Percentiles rank a stretch among this genome's conserved stretches.
phyloP scores from a whole-genome alignment of 805 yeast genomes.

The Aciculoconidium aculeatum region DNA sequence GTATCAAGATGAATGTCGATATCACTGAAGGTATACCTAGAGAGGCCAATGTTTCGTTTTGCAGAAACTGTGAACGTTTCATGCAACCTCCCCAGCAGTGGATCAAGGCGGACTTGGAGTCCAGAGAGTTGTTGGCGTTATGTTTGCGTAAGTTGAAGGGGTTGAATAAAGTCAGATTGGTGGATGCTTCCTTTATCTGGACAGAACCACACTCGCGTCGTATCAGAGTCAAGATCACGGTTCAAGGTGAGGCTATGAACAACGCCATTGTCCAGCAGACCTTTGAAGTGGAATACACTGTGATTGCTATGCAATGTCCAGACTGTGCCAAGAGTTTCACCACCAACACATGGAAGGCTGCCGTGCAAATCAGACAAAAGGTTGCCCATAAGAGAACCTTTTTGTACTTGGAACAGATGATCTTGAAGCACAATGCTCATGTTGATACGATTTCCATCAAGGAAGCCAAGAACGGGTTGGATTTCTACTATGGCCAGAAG shows the following conservation, averaged over 20 bases:
- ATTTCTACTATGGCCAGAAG: constrained; percentile 82
- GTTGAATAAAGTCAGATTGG: constrained; percentile 73
- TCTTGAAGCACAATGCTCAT: constrained; percentile 88
- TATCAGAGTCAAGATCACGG: constrained; percentile 83
- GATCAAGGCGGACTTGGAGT: constrained; percentile 86
- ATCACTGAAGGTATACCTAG: constrained; percentile 89
- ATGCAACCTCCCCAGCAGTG: constrained; percentile 93
- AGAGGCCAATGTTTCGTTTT: constrained; percentile 88
- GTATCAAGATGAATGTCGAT: constrained; percentile 89
- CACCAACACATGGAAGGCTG: constrained; percentile 96
- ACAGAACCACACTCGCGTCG: constrained; percentile 99
- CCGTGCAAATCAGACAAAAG: constrained; percentile 96
- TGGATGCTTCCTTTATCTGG: constrained; percentile 96
- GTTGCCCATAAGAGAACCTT: constrained; percentile 96
- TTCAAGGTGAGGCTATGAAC: constrained; percentile 93
- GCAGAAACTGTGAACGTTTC: constrained; percentile 95
- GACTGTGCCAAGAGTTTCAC: constrained; percentile 98
- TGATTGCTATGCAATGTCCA: constrained; percentile 93
- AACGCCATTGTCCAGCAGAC: constrained; percentile 91
- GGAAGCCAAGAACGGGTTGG: constrained; percentile 91
- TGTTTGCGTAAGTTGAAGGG: constrained; percentile 88
- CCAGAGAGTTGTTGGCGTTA: constrained; percentile 86
- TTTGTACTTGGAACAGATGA: constrained; percentile 90
- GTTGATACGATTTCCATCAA: constrained; percentile 89
- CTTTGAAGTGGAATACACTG: constrained; percentile 91